Evolutionary conservation across 805 yeast species (phyloP), one percentile per base, ranked within the genome.

Genomic region (Metschnikowia lachancei): DNA sequence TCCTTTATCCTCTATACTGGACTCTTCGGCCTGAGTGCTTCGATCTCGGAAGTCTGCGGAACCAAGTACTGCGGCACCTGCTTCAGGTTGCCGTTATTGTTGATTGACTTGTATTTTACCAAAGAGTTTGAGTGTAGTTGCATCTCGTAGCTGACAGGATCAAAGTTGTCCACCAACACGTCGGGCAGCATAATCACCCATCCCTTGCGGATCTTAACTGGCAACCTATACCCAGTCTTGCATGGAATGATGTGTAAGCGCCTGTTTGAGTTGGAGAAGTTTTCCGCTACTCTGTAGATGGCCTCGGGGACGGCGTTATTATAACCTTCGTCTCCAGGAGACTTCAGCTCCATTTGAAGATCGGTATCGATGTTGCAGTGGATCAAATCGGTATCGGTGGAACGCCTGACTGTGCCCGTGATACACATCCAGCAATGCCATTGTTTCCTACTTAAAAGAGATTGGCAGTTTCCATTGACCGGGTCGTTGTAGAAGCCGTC

Each of bases 381-480:
- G 50, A 91, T 90, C 49, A 91, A 72, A 63, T 87, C 90, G 12
- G 78, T 78, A 66, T 91, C 97, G 0, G 83, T 81, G 2, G 95
- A 80, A 57, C 97, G 76, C 59, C 96, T 75, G 7, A 91, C 92
- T 0, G 97, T 91, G 2, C 97, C 97, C 2, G 96, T 91, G 43
- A 91, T 86, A 56, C 97, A 92, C 97, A 91, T 90, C 87, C 96
- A 86, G 59, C 97, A 91, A 66, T 92, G 97, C 96, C 97, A 91
- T 66, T 86, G 94, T 64, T 86, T 82, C 48, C 83, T 80, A 49
- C 80, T 82, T 45, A 87, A 74, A 20, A 87, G 61, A 2, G 66
- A 58, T 43, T 55, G 46, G 19, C 54, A 53, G 24, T 53, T 49
- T 31, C 65, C 59, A 19, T 39, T 41, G 13, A 38, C 39, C 10